Percentiles rank a stretch among this genome's conserved stretches.
These are phyloP conservation scores for Cytidiella melzeri DNA, from an alignment of 768 basidiomycete species.

Conservation along the genomic window DNA sequence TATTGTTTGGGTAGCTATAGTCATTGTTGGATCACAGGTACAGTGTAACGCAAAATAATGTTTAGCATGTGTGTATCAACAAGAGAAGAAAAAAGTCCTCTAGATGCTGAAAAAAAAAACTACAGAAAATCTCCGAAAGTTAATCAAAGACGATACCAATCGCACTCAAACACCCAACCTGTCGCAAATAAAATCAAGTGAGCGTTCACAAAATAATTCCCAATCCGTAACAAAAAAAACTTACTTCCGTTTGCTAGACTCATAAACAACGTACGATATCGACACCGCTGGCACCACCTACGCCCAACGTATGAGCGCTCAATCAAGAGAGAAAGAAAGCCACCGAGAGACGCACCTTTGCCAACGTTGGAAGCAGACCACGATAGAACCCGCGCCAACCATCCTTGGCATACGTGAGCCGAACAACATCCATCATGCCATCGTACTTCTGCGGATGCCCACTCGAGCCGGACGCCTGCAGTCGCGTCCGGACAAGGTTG, in stretches of 20 bases:
- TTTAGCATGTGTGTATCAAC: background rate
- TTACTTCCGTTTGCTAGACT: slow-evolving; percentile 75
- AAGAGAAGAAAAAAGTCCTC: no score
- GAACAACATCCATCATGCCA: slow-evolving; percentile 80
- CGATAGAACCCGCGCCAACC: slow-evolving; percentile 95
- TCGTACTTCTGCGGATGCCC: slow-evolving; percentile 91
- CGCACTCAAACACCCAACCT: slow-evolving; percentile 11
- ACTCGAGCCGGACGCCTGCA: slow-evolving; percentile 94
- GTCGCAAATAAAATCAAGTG: no score
- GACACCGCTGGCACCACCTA: slow-evolving; percentile 95
- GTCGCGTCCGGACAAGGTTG: slow-evolving; percentile 86
- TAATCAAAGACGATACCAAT: background rate
- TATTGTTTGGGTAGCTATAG: background rate
- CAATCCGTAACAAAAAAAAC: slow-evolving; percentile 17
- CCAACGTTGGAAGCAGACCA: slow-evolving; percentile 85
- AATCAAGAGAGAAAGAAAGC: background rate
- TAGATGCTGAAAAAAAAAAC: background rate
- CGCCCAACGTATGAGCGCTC: slow-evolving; percentile 1
- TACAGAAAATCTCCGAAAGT: background rate
- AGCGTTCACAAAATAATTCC: no score
- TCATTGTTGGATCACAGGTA: background rate
- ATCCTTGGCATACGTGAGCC: slow-evolving; percentile 75
- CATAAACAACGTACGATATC: slow-evolving; percentile 94
- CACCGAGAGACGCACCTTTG: slow-evolving; percentile 58
- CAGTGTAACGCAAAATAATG: background rate